phyloP scores from a whole-genome alignment of 495 filamentous ascomycete genomes.

The Penicillium alfredii region DNA sequence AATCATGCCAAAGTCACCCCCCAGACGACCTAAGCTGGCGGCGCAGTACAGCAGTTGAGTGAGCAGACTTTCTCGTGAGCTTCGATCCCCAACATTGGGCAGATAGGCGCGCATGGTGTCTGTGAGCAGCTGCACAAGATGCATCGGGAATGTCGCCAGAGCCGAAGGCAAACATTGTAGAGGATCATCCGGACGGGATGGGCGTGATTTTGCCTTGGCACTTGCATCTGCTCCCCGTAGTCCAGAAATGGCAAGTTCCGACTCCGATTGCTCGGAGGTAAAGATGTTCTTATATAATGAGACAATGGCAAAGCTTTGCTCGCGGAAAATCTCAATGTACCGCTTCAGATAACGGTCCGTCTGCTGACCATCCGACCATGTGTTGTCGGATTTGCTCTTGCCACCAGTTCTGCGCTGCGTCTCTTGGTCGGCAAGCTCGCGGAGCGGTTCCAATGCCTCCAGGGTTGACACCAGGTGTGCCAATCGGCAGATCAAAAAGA shows the following conservation, averaged over 20 bases:
- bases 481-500: constrained; percentile 84
- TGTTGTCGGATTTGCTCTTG: constrained; percentile 19
- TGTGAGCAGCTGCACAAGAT: constrained; percentile 76
- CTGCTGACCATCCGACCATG: constrained; percentile 77
- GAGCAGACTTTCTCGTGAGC: constrained; percentile 73
- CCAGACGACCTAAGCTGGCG: constrained; percentile 83
- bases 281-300: constrained; percentile 91
- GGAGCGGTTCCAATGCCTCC: constrained; percentile 76
- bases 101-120: constrained; percentile 75
- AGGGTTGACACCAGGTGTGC: constrained; percentile 74
- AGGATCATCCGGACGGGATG: constrained; percentile 42
- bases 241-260: constrained; percentile 28
- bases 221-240: constrained; percentile 32
- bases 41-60: constrained; percentile 96
- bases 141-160: constrained; percentile 76
- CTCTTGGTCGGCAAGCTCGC: constrained; percentile 87
- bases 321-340: constrained; percentile 96
- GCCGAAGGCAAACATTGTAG: constrained; percentile 68
- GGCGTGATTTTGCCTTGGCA: constrained; percentile 18
- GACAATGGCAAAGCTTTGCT: constrained; percentile 93
- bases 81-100: constrained; percentile 73
- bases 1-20: constrained; percentile 88
- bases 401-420: constrained; percentile 37
- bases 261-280: constrained; percentile 44
- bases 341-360: constrained; percentile 91